Base-by-base conservation (phyloP, 176 grass and related monocot species). In the Oryza nivara region DNA sequence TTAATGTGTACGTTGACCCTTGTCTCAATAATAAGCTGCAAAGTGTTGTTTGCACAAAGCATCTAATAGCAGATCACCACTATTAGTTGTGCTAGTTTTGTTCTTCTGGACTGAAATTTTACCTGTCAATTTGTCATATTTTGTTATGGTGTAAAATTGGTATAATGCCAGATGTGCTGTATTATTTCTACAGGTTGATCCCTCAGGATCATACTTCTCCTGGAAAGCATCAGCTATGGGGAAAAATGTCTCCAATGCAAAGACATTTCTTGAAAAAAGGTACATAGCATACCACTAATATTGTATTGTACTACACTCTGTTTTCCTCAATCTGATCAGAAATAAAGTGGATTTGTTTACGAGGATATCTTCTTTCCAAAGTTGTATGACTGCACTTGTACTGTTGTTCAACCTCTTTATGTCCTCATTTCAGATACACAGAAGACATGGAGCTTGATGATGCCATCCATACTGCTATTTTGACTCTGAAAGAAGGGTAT, bases 181-280 rank as follows among this genome's bases (percentile, higher is more conserved):
- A 1, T 51, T 83, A 19, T 82, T 82, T 84, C 44, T 80, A 11
- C 75, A 98, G 96, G 96, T 98, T 73, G 96, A 98, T 54, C 93
- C 96, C 25, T 98, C 96, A 73, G 96, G 96, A 77, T 98, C 96
- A 9, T 98, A 98, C 83, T 98, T 98, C 82, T 95, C 96, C n/a
- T 95, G 96, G 96, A 98, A 98, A 86, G 96, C 96, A 72, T 98
- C 96, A 87, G 96, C 96, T 25, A 98, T 95, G 93, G 96, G 96
- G 8, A 98, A 98, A 90, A 98, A 98, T 63, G 93, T 98, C 20
- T 98, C 96, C 51, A 95, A 98, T 78, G 96, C 96, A 40, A 98
- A 98, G 77, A 95, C 96, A 0, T 98, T 98, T 90, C 96, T 95
- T 76, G 93, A 98, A 70, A 98, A 98, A 83, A 95, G 96, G 96